Evolutionary conservation across 202 grass and related monocot genomes (phyloP), one percentile per base, ranked within the genome.

Genomic region (Elaeis oleifera): DNA sequence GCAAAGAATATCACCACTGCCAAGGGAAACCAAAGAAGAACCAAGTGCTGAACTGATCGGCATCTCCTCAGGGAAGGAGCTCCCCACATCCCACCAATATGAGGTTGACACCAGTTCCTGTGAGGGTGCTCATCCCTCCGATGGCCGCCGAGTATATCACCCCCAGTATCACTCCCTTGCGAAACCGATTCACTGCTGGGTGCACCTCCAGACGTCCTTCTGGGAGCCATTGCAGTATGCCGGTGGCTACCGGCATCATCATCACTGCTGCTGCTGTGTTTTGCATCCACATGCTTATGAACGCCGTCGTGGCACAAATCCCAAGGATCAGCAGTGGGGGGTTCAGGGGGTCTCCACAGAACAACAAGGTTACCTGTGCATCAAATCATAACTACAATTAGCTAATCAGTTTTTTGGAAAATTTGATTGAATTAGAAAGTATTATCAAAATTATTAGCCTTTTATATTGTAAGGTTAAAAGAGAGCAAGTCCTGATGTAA

Each of bases 251-350:
- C 11, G 81, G 91, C 58, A 90, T 90, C 84, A 96, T 96, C 91
- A 96, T 96, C 22, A 96, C 70, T 1, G 87, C 83, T 48, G 87
- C 80, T 5, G 91, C 60, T 53, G 91, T 90, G 86, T 90, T 96
- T 76, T 96, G 91, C 79, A 97, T 97, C 92, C 92, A 97, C 84
- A 97, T 89, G 84, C 92, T 92, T 60, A 92, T 36, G 64, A 92
- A 92, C 44, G 74, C 49, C 0, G 84, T 89, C 17, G 88, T 97
- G 63, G 82, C 88, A 28, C 76, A 79, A 80, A 89, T 86, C 1
- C 92, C 92, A 19, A 97, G 79, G 17, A 97, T 71, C 59, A 97
- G 77, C 65, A 86, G 65, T 44, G 74, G 13, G 7, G 92, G 88
- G 29, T 76, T 78, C 67, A 97, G 68, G 6, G 82, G 88, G 49